Conservation (phyloP, 2,329 filamentous ascomycete genomes). For the Xylaria sp. region DNA sequence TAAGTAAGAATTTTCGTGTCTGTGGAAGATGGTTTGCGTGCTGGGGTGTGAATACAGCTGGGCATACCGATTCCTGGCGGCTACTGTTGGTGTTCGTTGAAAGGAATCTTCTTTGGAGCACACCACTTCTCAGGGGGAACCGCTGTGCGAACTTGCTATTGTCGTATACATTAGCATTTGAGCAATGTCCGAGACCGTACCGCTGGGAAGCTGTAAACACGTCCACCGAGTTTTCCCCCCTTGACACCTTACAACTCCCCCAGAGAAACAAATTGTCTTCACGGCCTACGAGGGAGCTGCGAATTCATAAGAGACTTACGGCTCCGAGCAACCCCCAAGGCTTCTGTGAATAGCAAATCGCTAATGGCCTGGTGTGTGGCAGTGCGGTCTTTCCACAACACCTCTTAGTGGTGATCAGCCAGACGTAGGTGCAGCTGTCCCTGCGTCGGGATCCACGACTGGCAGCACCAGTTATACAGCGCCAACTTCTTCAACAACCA, state of each 20-base stretch:
- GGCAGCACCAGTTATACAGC: constrained; percentile 1
- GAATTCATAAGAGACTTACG: background rate
- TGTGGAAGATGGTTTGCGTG: background rate
- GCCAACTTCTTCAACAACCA: constrained; percentile 3
- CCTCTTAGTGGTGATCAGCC: constrained; percentile 25
- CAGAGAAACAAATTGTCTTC: no score
- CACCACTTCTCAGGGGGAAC: no score
- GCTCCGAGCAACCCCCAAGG: background rate
- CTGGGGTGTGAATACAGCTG: no score
- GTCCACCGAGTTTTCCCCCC: no score
- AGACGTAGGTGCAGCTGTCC: constrained; percentile 21
- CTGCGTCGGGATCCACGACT: constrained; percentile 15
- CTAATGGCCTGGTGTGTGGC: background rate
- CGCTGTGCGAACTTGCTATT: no score
- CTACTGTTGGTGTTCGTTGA: no score
- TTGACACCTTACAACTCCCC: no score
- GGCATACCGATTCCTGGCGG: no score
- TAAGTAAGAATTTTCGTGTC: background rate
- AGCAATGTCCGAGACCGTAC: no score
- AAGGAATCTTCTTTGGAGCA: no score
- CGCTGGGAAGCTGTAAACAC: no score
- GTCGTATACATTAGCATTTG: no score
- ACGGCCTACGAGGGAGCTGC: background rate
- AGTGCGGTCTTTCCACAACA: constrained; percentile 34
- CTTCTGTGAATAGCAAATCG: background rate